A percentile compares a stretch with the other conserved stretches of the same genome.
Conservation (phyloP, 2,329 filamentous ascomycete genomes). For the Stagonosporopsis rhizophila region DNA sequence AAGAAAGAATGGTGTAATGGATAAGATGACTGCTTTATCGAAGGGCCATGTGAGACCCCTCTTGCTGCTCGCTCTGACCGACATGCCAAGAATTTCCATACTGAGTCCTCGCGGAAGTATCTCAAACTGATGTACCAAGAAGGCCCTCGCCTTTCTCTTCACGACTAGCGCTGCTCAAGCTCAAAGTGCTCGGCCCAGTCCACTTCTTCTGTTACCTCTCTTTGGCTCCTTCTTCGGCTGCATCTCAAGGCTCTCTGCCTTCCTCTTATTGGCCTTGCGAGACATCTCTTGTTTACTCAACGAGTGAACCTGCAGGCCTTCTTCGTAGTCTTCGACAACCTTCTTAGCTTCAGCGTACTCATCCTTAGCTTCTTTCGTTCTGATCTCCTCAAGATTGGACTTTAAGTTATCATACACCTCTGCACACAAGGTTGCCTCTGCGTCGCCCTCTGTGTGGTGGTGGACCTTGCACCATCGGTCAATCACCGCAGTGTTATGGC, state of each 20-base stretch:
- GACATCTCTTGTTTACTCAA: neutral
- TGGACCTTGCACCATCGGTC: slow-evolving; percentile 24
- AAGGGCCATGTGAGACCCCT: neutral
- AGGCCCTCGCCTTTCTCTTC: neutral
- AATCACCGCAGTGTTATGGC: slow-evolving; percentile 15
- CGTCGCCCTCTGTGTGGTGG: slow-evolving; percentile 8
- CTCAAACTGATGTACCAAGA: neutral
- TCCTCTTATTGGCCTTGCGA: neutral
- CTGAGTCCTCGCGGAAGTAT: neutral
- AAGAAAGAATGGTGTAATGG: neutral
- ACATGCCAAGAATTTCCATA: neutral
- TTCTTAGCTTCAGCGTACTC: slow-evolving; percentile 1
- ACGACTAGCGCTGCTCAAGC: neutral
- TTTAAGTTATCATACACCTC: neutral
- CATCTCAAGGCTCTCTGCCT: neutral
- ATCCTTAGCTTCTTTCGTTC: neutral
- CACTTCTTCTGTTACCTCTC: slow-evolving; percentile 1
- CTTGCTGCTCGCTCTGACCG: too few relatives aligned
- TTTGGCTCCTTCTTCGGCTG: neutral
- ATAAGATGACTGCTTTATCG: neutral
- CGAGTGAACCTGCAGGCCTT: neutral
- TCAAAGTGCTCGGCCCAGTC: neutral
- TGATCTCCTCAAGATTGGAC: neutral
- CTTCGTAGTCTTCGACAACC: neutral
- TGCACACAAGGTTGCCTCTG: slow-evolving; percentile 9